Base-by-base conservation (phyloP, 306 rosid species). In the Casuarina glauca region DNA sequence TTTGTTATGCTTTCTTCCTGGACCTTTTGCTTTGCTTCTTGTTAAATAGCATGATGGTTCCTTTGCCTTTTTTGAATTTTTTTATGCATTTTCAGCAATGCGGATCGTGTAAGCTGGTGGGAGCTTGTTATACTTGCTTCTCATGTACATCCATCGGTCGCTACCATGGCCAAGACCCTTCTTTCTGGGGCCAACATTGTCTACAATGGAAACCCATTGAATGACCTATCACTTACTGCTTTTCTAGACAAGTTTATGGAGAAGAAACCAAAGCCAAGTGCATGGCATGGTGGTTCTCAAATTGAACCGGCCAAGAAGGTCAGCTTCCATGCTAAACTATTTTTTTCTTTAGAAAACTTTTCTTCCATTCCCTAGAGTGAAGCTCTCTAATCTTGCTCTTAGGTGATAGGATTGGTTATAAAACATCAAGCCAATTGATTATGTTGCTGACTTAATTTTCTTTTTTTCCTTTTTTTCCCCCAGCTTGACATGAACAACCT, bases 201-300 rank as follows among this genome's bases (percentile, higher is more conserved):
- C 62, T 95, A 95, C 81, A 82, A 93, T 17, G 97, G 99, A 84
- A 93, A 95, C 80, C 99, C 99, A 0, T 78, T 95, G 51, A 81
- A 87, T 51, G 99, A 93, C 76, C 85, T 91, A 10, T 87, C 96
- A 10, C 86, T 93, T 5, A 51, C 98, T 61, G 97, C 99, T 81
- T 95, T 95, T 86, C 83, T 95, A 10, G 99, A 95, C 83, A 95
- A 95, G 80, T 91, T 95, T 81, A 93, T 95, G 99, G 99, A 95
- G 89, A 95, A 95, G 84, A 95, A 95, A 82, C 86, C 99, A 2
- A 93, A 93, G 79, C 70, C 88, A 74, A 93, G 83, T 73, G 57
- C 93, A 54, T 95, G 99, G 99, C 98, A 93, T 77, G 99, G 99
- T 73, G 97, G 88, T 84, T 93, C 99, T 39, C 91, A 91, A 87